Conservation (phyloP, 345 rosid genomes). For the Gossypium rotundifolium region DNA sequence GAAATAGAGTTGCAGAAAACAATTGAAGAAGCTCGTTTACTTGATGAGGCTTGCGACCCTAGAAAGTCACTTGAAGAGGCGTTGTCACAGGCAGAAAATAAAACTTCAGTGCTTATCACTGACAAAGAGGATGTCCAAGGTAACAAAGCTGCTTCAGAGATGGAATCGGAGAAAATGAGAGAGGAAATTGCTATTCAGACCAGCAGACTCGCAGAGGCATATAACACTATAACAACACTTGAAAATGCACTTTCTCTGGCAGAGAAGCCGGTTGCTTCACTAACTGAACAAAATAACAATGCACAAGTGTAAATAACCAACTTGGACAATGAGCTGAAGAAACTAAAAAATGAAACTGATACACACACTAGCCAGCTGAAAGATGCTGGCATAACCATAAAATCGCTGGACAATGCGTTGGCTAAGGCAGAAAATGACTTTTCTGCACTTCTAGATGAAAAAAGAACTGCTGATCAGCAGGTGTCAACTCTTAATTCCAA, state of each 20-base stretch:
- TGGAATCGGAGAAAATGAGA: constrained; percentile 50
- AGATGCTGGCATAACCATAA: constrained; percentile 45
- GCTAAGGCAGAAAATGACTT: constrained; percentile 43
- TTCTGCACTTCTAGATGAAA: constrained; percentile 53
- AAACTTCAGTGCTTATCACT: constrained; percentile 39
- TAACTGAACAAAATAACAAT: constrained; percentile 47
- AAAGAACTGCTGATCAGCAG: constrained; percentile 51
- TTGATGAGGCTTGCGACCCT: constrained; percentile 32
- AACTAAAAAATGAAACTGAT: constrained; percentile 49
- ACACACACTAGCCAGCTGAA: constrained; percentile 41
- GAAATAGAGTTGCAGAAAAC: constrained; percentile 62
- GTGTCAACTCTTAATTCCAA: constrained; percentile 53
- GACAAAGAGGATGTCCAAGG: constrained; percentile 70
- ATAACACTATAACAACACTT: constrained; percentile 49
- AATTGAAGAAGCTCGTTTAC: constrained; percentile 42
- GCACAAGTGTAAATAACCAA: constrained; percentile 28
- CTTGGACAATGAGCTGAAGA: constrained; percentile 54
- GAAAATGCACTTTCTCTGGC: constrained; percentile 48
- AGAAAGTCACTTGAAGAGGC: constrained; percentile 62
- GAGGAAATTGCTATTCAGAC: constrained; percentile 46
- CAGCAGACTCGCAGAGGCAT: constrained; percentile 50
- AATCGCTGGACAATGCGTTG: constrained; percentile 54
- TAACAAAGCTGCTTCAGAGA: constrained; percentile 40
- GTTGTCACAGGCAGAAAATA: constrained; percentile 48
- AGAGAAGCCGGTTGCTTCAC: constrained; percentile 39